These are phyloP conservation scores for Aspergillus amoenus DNA, from an alignment of 2,329 filamentous ascomycete genomes.

Conservation along the genomic window DNA sequence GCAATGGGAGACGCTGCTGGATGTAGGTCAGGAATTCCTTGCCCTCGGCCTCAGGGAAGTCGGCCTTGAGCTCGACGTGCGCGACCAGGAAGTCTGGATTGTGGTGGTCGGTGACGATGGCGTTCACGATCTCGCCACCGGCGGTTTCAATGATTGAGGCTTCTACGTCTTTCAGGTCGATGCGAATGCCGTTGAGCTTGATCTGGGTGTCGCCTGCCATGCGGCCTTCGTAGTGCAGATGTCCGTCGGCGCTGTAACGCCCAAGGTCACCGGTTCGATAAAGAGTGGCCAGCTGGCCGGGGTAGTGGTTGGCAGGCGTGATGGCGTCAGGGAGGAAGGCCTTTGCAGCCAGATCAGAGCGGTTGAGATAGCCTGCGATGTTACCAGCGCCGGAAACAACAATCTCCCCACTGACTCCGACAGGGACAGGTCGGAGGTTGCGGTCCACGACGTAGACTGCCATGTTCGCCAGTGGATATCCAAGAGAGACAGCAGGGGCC, in stretches of 20 bases:
- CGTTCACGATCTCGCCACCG: neutral
- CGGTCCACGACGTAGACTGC: neutral
- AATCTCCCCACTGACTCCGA: slow-evolving; percentile 6
- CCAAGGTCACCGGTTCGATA: slow-evolving; percentile 33
- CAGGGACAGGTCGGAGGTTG: neutral
- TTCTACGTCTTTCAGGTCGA: slow-evolving; percentile 50
- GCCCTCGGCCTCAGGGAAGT: neutral
- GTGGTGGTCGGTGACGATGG: neutral
- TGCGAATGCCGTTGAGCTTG: slow-evolving; percentile 25
- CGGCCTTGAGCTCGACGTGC: neutral
- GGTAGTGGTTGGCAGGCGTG: neutral
- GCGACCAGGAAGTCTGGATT: neutral
- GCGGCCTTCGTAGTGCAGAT: slow-evolving; percentile 23
- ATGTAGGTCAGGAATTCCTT: neutral
- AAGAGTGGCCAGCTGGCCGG: slow-evolving; percentile 5
- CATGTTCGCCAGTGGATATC: neutral
- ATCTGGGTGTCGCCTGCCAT: neutral
- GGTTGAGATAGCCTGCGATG: slow-evolving; percentile 5
- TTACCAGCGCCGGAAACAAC: slow-evolving; percentile 6
- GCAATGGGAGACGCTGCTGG: slow-evolving; percentile 23
- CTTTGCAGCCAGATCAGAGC: neutral
- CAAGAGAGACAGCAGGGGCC: neutral
- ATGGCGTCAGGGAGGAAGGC: slow-evolving; percentile 10
- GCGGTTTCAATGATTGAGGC: neutral
- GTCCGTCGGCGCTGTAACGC: slow-evolving; percentile 38